Evolutionary conservation across 495 filamentous ascomycete genomes (phyloP), one percentile per base, ranked within the genome.

Genomic region (Jackrogersella minutella): DNA sequence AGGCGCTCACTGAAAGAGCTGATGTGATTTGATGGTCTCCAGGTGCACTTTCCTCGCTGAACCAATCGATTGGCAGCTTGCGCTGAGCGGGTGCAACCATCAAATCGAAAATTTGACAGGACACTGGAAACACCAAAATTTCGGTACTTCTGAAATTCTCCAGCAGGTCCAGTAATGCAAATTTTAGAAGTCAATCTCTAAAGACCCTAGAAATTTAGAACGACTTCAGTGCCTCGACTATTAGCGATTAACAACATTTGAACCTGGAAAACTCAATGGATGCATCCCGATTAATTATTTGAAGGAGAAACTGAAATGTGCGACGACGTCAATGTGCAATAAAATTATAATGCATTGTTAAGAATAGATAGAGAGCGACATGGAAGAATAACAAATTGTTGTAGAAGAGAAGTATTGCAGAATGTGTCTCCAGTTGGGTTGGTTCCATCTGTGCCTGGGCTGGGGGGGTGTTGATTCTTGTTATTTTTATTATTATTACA

Each of bases 21-120:
- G 66, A 69, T 69, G 37, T 69, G 66, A 69, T 69, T 69, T 69
- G 60, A 64, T 44, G 56, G 50, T 19, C 28, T 17, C 53, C 60
- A 65, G 66, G 56, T 65, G 51, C 61, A 69, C 55, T 43, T 51
- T 53, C 36, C 46, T 14, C 66, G 19, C 43, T 58, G 57, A 68
- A 46, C 72, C 72, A 74, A 74, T 74, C 62, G 68, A 72, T 57
- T 57, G 11, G 40, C 57, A 26, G 63, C 58, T 62, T 54, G 37
- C 40, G 19, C 62, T 60, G 57, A 51, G 53, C 56, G 63, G 69
- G 72, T 74, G 72, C 72, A 70, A 74, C 72, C 62, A 64, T 66
- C 37, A 49, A 55, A 54, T 63, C 49, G 59, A 62, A 26, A 46
- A 58, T n/a, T 58, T 58, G 62, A 31, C 58, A 57, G 58, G 31